Conservation (phyloP, 805 yeast species). For the Wickerhamomyces ciferrii region DNA sequence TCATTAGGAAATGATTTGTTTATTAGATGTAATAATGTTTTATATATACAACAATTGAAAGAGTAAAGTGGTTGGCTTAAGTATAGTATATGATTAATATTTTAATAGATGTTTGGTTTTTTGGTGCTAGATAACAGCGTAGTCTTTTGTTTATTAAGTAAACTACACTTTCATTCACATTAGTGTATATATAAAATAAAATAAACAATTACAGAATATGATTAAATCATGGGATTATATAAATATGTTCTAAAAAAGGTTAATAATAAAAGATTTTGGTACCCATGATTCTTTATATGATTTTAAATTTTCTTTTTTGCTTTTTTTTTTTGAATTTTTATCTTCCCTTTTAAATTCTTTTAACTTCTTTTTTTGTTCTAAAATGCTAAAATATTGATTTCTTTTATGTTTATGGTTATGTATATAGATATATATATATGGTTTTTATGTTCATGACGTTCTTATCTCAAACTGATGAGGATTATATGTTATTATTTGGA, state of each 20-base stretch:
- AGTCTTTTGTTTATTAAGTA: no score
- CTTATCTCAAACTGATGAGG: background rate
- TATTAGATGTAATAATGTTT: slow-evolving; percentile 86
- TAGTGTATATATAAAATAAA: background rate
- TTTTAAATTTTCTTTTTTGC: no score
- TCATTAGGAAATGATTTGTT: slow-evolving; percentile 71
- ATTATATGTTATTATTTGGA: background rate
- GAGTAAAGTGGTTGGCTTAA: slow-evolving; percentile 4
- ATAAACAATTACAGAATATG: slow-evolving; percentile 1
- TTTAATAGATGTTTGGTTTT: no score
- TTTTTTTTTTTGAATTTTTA: no score
- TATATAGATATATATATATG: no score
- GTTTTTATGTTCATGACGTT: background rate
- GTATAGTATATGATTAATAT: no score
- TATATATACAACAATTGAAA: slow-evolving; percentile 32
- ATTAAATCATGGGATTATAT: slow-evolving; percentile 1
- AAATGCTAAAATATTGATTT: background rate
- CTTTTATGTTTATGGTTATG: no score
- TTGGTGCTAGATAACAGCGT: no score
- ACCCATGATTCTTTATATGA: no score
- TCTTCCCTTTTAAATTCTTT: background rate
- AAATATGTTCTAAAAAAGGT: background rate
- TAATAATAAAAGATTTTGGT: no score
- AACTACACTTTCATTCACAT: background rate
- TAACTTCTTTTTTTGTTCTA: background rate